These are phyloP conservation scores for Corrigiola litoralis DNA, from an alignment of 179 eudicot species.

Conservation along the genomic window DNA sequence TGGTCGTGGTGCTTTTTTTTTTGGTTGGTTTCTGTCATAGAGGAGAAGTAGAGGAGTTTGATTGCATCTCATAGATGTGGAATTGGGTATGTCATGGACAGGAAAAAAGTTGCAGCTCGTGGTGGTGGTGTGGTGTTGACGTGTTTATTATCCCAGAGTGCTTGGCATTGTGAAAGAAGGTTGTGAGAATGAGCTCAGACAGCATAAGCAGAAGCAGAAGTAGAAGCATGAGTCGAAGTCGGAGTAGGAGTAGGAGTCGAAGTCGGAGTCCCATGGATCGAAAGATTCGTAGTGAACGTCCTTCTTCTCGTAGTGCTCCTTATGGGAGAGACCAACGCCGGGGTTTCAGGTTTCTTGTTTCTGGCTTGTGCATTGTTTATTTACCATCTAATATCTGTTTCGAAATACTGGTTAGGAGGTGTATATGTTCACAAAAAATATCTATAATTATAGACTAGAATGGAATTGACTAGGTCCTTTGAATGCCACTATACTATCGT, in stretches of 20 bases:
- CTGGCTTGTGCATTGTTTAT: slow-evolving; percentile 12
- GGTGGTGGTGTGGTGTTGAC: slow-evolving; percentile 15
- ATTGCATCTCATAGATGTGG: slow-evolving; percentile 52
- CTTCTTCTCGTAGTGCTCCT: slow-evolving; percentile 67
- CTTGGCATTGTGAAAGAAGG: slow-evolving; percentile 26
- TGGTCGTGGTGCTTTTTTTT: slow-evolving; percentile 25
- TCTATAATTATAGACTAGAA: no score
- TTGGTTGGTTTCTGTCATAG: no score
- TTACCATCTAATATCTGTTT: no score
- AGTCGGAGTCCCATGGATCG: slow-evolving; percentile 49
- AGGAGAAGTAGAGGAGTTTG: slow-evolving; percentile 30
- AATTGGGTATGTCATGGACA: slow-evolving; percentile 53
- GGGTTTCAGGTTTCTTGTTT: slow-evolving; percentile 75
- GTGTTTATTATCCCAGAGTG: slow-evolving; percentile 10
- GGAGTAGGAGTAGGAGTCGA: slow-evolving; percentile 13
- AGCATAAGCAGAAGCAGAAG: slow-evolving; percentile 36
- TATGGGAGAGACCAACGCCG: slow-evolving; percentile 60
- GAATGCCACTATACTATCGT: no score
- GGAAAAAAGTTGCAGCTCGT: slow-evolving; percentile 54
- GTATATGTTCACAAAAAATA: no score
- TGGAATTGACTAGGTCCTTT: no score
- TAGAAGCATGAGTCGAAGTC: no score
- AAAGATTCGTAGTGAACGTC: slow-evolving; percentile 55
- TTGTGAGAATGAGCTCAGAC: slow-evolving; percentile 53
- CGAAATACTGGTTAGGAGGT: neutral